A percentile compares a stretch with the other conserved stretches of the same genome.
phyloP scores from a whole-genome alignment of 228 moss, liverwort and hornwort species.

The Sphagnum magellanicum region DNA sequence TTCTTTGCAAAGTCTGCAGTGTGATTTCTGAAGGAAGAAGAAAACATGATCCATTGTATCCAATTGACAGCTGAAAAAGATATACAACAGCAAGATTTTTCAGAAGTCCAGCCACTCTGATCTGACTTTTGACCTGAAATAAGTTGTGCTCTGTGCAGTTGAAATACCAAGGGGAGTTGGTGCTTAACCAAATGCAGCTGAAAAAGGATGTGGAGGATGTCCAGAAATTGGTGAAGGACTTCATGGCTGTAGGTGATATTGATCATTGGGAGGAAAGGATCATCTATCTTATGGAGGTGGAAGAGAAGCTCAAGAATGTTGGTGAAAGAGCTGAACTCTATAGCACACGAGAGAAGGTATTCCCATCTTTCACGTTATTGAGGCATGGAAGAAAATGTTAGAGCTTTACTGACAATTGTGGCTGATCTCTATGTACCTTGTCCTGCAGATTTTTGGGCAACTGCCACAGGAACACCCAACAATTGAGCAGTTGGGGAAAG shows the following conservation, averaged over 20 bases:
- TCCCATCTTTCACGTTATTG: no score
- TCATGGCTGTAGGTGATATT: slow-evolving; percentile 58
- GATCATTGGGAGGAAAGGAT: slow-evolving; percentile 75
- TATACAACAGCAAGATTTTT: background rate
- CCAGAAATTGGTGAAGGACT: slow-evolving; percentile 43
- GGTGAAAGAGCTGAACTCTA: slow-evolving; percentile 36
- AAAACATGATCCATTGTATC: no score
- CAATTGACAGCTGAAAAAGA: background rate
- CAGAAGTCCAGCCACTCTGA: no score
- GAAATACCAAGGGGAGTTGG: slow-evolving; percentile 50
- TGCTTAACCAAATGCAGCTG: slow-evolving; percentile 47
- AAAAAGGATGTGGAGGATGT: slow-evolving; percentile 42
- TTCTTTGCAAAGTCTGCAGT: no score
- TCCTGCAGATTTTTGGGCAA: slow-evolving; percentile 36
- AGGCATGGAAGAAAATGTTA: no score
- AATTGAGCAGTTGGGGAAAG: slow-evolving; percentile 48
- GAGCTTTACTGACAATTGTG: no score
- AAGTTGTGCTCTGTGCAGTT: slow-evolving; percentile 16
- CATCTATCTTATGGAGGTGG: slow-evolving; percentile 49
- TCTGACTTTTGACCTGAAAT: no score
- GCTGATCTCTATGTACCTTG: no score
- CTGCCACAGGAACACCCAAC: slow-evolving; percentile 37
- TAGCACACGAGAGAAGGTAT: slow-evolving; percentile 38
- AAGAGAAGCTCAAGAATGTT: slow-evolving; percentile 42
- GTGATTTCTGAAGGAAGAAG: no score